A percentile compares a stretch with the other conserved stretches of the same genome.
Conservation (phyloP, 345 rosid genomes). For the Eucalyptus leucophloia region DNA sequence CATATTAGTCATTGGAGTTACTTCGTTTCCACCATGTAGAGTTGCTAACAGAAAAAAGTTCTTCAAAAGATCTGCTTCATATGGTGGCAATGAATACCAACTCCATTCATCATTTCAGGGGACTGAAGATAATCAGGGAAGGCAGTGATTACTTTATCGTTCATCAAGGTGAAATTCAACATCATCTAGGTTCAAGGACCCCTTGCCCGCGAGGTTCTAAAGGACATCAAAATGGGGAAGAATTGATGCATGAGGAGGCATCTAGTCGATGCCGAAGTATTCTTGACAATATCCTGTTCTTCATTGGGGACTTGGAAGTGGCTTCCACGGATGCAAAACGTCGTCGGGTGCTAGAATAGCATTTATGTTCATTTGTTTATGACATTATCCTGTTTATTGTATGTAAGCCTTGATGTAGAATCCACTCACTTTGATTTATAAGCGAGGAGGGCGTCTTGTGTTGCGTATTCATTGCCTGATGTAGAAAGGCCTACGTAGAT, state of each 20-base stretch:
- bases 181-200: constrained; percentile 28
- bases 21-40: neutral
- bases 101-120: constrained; percentile 12
- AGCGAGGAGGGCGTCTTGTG: neutral
- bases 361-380: neutral
- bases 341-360: neutral
- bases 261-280: constrained; percentile 5
- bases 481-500: neutral
- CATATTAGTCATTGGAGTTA: neutral
- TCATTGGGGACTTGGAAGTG: constrained; percentile 47
- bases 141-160: constrained; percentile 34
- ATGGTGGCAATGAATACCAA: neutral
- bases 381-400: neutral
- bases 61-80: neutral
- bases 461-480: neutral
- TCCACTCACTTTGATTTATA: neutral
- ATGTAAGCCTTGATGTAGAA: neutral
- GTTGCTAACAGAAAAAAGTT: neutral
- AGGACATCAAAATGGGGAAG: neutral
- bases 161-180: constrained; percentile 48
- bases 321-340: constrained; percentile 35
- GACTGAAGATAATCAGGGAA: constrained; percentile 48
- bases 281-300: constrained; percentile 36
- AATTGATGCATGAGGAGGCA: constrained; percentile 1
- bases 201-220: neutral